Evolutionary conservation across 2,329 filamentous ascomycete species (phyloP), one percentile per base, ranked within the genome.

Genomic region (Colletotrichum nymphaeae): DNA sequence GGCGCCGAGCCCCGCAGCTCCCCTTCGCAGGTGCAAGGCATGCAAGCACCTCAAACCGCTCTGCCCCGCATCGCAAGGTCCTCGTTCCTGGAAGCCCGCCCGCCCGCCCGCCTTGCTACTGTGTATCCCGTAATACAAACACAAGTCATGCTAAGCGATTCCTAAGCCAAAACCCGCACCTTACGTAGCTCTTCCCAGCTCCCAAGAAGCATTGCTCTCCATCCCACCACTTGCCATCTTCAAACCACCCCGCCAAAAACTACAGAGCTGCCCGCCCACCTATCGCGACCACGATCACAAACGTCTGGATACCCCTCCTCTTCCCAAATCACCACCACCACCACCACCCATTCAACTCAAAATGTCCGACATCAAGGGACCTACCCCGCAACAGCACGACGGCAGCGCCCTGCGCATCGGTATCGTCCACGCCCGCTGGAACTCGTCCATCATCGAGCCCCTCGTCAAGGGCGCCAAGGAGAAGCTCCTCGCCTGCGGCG

Each of bases 351-450:
- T 16, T 42, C 24, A 87, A 79, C 1, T 57, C 83, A 80, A 78
- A 73, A 86, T 87, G 83, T 86, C 86, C 72, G 84, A 83, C 68
- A 82, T 88, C 82, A 91, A 91, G 79, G 88, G 88, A 72, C 89
- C 89, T n/a, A 84, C 85, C 76, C 84, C 86, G 67, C 85, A 91
- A 81, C 85, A 88, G 78, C 88, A 91, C 83, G 87, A 92, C 81
- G 93, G 94, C 83, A 91, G 91, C 79, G 88, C 87, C 79, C 90
- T 99, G 76, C 94, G 97, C 81, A 93, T 99, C 81, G 96, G 94
- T 81, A 98, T 99, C 81, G 90, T 99, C 72, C 97, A 98, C 86
- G 96, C 96, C 72, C 92, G 97, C 79, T 99, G 97, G 97, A 99
- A 99, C 86, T 89, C 88, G 76, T 89, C 89, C 77, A 94, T 99